phyloP scores from a whole-genome alignment of 2,329 filamentous ascomycete species.

The Aspergillus pseudonomiae region DNA sequence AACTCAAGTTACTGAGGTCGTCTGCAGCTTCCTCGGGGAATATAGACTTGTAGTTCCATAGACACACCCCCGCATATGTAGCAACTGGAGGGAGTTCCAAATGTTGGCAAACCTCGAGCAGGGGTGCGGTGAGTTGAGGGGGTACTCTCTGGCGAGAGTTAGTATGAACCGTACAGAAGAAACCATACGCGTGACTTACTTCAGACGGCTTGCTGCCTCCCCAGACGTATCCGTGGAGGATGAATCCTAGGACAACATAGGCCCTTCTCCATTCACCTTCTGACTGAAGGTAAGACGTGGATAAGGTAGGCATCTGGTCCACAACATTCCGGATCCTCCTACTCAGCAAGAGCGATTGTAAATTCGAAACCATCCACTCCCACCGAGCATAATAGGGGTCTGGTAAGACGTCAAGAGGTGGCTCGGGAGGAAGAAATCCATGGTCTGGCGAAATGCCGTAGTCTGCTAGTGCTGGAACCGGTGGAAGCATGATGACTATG shows the following conservation, averaged over 20 bases:
- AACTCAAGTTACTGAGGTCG: conserved; percentile 83
- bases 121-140: conserved; percentile 77
- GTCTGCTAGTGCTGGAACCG: conserved; percentile 62
- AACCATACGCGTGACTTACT: conserved; percentile 48
- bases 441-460: conserved; percentile 69
- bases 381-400: conserved; percentile 94
- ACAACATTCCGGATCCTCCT: conserved; percentile 79
- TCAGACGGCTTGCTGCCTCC: conserved; percentile 74
- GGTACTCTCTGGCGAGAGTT: conserved; percentile 62
- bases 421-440: conserved; percentile 83
- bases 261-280: conserved; percentile 90
- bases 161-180: conserved; percentile 4
- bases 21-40: conserved; percentile 82
- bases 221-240: conserved; percentile 89
- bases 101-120: conserved; percentile 73
- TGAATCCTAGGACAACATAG: conserved; percentile 76
- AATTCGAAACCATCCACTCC: conserved; percentile 83
- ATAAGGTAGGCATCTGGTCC: conserved; percentile 79
- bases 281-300: conserved; percentile 76
- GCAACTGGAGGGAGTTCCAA: conserved; percentile 90
- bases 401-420: conserved; percentile 78
- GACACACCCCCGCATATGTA: conserved; percentile 85
- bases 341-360: conserved; percentile 84
- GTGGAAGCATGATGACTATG: conserved; percentile 45
- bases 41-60: conserved; percentile 97